A percentile compares a stretch with the other conserved stretches of the same genome.
Conservation (phyloP, 1,284 basidiomycete species). For the Ceratobasidium sp. region DNA sequence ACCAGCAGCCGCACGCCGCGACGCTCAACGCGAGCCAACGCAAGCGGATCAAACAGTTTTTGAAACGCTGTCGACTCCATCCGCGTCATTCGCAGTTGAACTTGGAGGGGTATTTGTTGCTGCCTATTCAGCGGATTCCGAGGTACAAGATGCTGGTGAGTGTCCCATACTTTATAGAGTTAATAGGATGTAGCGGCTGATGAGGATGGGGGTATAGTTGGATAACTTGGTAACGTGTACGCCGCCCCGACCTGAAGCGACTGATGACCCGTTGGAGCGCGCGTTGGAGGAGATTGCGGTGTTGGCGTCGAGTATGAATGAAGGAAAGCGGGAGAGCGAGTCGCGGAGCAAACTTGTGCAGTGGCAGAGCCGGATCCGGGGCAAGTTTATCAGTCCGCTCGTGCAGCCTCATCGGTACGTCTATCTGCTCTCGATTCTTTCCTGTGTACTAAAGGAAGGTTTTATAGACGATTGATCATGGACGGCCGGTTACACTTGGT, state of each 20-base stretch:
- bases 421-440: neutral
- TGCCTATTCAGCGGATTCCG: slow-evolving; percentile 96
- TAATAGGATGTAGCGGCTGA: no score
- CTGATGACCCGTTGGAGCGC: slow-evolving; percentile 86
- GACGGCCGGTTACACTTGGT: slow-evolving; percentile 86
- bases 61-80: slow-evolving; percentile 86
- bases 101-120: slow-evolving; percentile 91
- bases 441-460: neutral
- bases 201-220: slow-evolving; percentile 63
- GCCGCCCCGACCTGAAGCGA: slow-evolving; percentile 77
- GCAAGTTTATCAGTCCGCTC: slow-evolving; percentile 92
- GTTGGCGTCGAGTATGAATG: slow-evolving; percentile 94
- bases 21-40: slow-evolving; percentile 77
- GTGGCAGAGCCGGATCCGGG: slow-evolving; percentile 93
- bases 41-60: slow-evolving; percentile 86
- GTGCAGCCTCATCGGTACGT: slow-evolving; percentile 94
- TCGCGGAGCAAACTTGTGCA: slow-evolving; percentile 88
- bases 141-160: slow-evolving; percentile 91
- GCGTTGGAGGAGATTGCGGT: slow-evolving; percentile 88
- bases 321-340: slow-evolving; percentile 94
- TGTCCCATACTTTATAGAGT: slow-evolving; percentile 42
- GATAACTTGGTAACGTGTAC: slow-evolving; percentile 87
- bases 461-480: slow-evolving; percentile 81
- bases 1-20: slow-evolving; percentile 48
- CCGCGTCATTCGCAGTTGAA: slow-evolving; percentile 97